Evolutionary conservation across 331 rosid genomes (phyloP).

Genomic region (Malus hybrid): DNA sequence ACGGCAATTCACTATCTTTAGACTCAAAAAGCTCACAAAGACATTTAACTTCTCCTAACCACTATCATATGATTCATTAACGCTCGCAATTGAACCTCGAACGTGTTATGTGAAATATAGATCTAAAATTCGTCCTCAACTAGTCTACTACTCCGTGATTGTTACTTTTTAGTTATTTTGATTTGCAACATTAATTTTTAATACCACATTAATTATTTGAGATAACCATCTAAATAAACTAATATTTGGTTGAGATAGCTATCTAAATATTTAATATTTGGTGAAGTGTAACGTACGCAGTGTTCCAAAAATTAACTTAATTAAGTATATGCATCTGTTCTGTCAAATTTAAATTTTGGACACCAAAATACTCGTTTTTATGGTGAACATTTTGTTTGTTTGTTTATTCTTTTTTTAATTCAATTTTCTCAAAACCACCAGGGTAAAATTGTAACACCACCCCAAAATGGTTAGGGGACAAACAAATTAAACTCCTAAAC

Average conservation of each 20-base stretch:
- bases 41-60: fast-evolving
- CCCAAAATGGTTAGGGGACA: background rate
- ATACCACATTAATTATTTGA: background rate
- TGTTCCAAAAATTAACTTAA: background rate
- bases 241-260: background rate
- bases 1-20: too few species aligned
- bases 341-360: background rate
- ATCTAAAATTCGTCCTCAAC: too few species aligned
- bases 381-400: background rate
- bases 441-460: conserved; percentile 23
- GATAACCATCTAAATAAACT: background rate
- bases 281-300: background rate
- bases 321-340: background rate
- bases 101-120: too few species aligned
- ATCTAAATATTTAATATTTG: background rate
- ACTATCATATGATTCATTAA: too few species aligned
- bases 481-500: background rate
- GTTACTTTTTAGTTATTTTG: background rate
- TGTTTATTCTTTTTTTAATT: too few species aligned
- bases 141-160: too few species aligned
- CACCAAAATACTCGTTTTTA: background rate
- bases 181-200: background rate
- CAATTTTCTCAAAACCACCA: background rate
- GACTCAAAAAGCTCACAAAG: too few species aligned
- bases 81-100: fast-evolving